phyloP scores from a whole-genome alignment of 1,284 basidiomycete species.

The Athelia psychrophila region DNA sequence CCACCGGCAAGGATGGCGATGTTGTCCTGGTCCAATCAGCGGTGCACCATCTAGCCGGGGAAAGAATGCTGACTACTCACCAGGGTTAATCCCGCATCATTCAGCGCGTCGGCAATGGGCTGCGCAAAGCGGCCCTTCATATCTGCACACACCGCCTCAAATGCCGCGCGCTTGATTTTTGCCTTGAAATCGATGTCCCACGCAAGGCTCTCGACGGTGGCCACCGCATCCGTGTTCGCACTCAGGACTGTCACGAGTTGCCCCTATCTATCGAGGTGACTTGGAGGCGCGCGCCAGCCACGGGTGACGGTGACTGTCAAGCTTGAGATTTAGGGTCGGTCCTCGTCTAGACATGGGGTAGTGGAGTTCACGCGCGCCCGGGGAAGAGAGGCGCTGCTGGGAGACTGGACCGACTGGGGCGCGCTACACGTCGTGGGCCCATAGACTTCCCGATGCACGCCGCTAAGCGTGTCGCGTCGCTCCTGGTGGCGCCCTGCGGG shows the following conservation, averaged over 20 bases:
- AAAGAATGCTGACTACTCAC: conserved; percentile 36
- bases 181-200: conserved; percentile 91
- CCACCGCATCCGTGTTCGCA: conserved; percentile 82
- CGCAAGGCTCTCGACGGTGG: conserved; percentile 82
- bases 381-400: too few relatives aligned
- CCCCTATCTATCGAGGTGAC: too few relatives aligned
- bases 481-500: too few relatives aligned
- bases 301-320: too few relatives aligned
- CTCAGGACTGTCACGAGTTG: conserved; percentile 90
- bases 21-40: conserved; percentile 45
- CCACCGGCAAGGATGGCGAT: conserved; percentile 91
- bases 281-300: too few relatives aligned
- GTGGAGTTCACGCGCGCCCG: too few relatives aligned
- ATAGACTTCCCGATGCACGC: too few relatives aligned
- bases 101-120: conserved; percentile 80
- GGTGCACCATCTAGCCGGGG: background rate
- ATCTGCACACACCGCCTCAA: conserved; percentile 74
- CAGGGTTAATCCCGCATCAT: conserved; percentile 65
- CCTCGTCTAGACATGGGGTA: too few relatives aligned
- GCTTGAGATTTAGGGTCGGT: too few relatives aligned
- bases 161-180: conserved; percentile 71
- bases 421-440: too few relatives aligned
- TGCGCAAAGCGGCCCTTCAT: conserved; percentile 60
- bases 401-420: too few relatives aligned
- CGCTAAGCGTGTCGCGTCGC: too few relatives aligned